Evolutionary conservation across 805 yeast genomes (phyloP), one percentile per base, ranked within the genome.

Genomic region (Candida oleophila): DNA sequence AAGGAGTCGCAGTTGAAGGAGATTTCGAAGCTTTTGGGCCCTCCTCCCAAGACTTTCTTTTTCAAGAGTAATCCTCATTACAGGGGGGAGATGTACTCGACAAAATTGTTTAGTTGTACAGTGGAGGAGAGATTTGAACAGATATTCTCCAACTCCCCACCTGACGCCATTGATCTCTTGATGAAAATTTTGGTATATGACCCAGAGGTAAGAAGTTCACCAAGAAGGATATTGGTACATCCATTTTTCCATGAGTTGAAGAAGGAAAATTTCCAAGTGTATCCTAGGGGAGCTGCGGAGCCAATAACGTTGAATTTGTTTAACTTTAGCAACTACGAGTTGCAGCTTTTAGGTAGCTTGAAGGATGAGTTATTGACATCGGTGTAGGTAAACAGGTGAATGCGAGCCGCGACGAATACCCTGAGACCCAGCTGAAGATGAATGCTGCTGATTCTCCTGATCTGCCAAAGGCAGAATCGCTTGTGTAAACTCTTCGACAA

Each of bases 1-100:
- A 96, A 96, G 43, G 79, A 85, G 61, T 77, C 89, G 52, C 99
- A 94, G 66, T 74, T 94, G 52, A 84, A 92, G 54, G 96, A 92
- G 61, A 90, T 94, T 50, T 84, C 96, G 34, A 90, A 92, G 65
- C 70, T 90, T 39, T 73, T 92, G 56, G 99, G 99, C 1, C 92
- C 95, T 2, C 98, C 98, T 3, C 68, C 75, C 33, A 73, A 74
- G 52, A 76, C 82, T 44, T 87, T 87, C 57, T 79, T 87, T 51
- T 83, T 80, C 66, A 83, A 83, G 56, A 82, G 86, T 38, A 87
- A 87, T 57, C 88, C 92, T 12, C 77, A 80, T 48, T 87, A 86
- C 62, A 77, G 82, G 56, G 95, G 95, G 2, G 87, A 88, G 45
- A 74, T 83, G 70, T 87, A 77, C 61, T 78, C 87, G 22, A 80